A percentile compares a stretch with the other conserved stretches of the same genome.
phyloP scores from a whole-genome alignment of 1,284 basidiomycete species.

The Ustilago shanxiensis region DNA sequence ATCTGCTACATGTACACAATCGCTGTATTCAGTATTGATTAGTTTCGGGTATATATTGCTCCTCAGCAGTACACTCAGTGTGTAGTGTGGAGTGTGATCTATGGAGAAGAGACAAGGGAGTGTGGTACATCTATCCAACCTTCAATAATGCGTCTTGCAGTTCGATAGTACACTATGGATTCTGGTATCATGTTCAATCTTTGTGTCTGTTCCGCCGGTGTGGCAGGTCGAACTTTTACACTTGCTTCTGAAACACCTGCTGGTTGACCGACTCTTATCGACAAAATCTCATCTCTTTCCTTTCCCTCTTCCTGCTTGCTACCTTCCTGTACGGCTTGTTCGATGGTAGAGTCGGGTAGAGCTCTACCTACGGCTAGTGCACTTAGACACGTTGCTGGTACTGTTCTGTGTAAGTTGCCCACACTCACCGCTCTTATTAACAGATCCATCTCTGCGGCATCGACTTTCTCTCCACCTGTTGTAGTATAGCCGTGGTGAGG shows the following conservation, averaged over 20 bases:
- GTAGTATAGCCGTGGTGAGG: slow-evolving; percentile 42
- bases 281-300: slow-evolving; percentile 13
- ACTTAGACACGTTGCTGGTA: slow-evolving; percentile 64
- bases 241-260: slow-evolving; percentile 61
- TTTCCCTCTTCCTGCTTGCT: background rate
- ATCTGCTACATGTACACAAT: background rate
- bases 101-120: slow-evolving; percentile 6
- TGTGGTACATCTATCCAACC: slow-evolving; percentile 45
- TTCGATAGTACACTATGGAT: slow-evolving; percentile 58
- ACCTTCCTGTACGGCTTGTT: slow-evolving; percentile 19
- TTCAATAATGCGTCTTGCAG: slow-evolving; percentile 61
- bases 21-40: no score
- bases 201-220: background rate
- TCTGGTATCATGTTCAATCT: slow-evolving; percentile 22
- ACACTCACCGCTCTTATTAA: slow-evolving; percentile 62
- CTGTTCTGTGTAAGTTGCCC: slow-evolving; percentile 64
- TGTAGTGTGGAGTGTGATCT: background rate
- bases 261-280: slow-evolving; percentile 65
- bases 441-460: slow-evolving; percentile 47
- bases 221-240: slow-evolving; percentile 27
- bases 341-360: slow-evolving; percentile 46
- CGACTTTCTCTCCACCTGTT: slow-evolving; percentile 44
- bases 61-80: background rate
- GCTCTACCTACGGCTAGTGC: slow-evolving; percentile 55
- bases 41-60: background rate